Base-by-base conservation (phyloP, 805 yeast species). In the Ogataea sp. region DNA sequence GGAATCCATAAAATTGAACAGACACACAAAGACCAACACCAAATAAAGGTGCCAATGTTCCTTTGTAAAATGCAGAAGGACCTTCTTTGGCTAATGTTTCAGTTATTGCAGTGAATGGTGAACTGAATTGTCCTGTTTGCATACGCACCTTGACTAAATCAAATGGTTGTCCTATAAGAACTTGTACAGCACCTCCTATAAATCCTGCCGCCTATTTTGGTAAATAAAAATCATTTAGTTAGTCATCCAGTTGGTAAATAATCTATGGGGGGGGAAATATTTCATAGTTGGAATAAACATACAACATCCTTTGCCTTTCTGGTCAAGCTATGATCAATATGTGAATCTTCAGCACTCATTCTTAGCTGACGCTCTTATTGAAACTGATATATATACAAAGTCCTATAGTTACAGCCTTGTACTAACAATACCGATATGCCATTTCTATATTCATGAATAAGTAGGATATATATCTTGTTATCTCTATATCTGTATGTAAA, bases 1-100 rank as follows among this genome's bases (percentile, higher is more conserved):
- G 83, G 50, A 78, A 82, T 1, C 86, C 84, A 49, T 78, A 80
- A 54, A 79, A 80, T 50, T 79, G 86, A 25, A 78, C 59, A 2
- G 83, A 76, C 7, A 79, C 86, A 61, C 86, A 79, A 1, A 73
- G 78, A 1, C 84, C 78, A 5, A 80, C 86, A 6, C 85, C 84
- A 34, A 79, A 45, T 39, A 79, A 63, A n/a, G 85, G 85, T 3
- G 83, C 83, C 36, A 79, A 61, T 6, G 83, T 80, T 17, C 85
- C 85, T 52, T 79, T 63, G 57, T 80, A 79, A 48, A 79, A 74
- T 0, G 84, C 84, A 15, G 59, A 45, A n/a, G 69, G 59, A 2
- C 86, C 86, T 54, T 78, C 85, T 32, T 71, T 73, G 28, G 65
- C 66, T 34, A 80, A 49, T 0, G 84, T 77, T 27, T 66, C 68